phyloP scores from a whole-genome alignment of 805 yeast species.

The Metahyphopichia silvanorum region DNA sequence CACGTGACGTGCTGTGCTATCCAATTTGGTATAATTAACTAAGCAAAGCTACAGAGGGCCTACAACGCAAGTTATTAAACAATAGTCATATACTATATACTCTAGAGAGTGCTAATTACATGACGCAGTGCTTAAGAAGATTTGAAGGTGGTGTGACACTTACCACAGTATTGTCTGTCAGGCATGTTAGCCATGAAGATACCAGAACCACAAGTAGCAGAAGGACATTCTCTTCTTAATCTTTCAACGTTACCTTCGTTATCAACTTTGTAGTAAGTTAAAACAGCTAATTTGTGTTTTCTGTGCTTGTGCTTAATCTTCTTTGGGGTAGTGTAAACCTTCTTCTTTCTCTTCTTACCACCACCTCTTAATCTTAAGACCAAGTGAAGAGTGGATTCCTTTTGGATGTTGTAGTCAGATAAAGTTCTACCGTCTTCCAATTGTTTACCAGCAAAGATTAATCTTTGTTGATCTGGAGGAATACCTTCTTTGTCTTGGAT shows the following conservation, averaged over 20 bases:
- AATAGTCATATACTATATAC: too few species aligned
- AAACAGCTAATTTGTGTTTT: conserved; percentile 98
- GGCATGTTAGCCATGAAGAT: conserved; percentile 99
- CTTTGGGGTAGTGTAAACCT: conserved; percentile 99
- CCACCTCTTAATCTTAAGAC: conserved; percentile 95
- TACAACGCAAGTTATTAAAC: too few species aligned
- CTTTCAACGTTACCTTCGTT: conserved; percentile 98
- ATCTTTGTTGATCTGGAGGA: conserved; percentile 99
- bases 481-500: conserved; percentile 99
- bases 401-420: conserved; percentile 99
- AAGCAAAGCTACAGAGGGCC: too few species aligned
- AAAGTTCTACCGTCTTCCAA: conserved; percentile 99
- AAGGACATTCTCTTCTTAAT: conserved; percentile 97
- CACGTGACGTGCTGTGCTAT: too few species aligned
- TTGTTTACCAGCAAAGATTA: conserved; percentile 99
- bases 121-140: conserved; percentile 17
- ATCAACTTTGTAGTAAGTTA: conserved; percentile 99
- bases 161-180: conserved; percentile 99
- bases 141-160: conserved; percentile 94
- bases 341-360: conserved; percentile 99
- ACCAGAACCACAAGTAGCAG: conserved; percentile 95
- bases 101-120: too few species aligned
- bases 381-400: conserved; percentile 96
- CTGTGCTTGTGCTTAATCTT: conserved; percentile 99
- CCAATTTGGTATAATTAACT: too few species aligned